Evolutionary conservation across 352 stramenopile genomes (phyloP).

Genomic region (Globisporangium cystogenes): DNA sequence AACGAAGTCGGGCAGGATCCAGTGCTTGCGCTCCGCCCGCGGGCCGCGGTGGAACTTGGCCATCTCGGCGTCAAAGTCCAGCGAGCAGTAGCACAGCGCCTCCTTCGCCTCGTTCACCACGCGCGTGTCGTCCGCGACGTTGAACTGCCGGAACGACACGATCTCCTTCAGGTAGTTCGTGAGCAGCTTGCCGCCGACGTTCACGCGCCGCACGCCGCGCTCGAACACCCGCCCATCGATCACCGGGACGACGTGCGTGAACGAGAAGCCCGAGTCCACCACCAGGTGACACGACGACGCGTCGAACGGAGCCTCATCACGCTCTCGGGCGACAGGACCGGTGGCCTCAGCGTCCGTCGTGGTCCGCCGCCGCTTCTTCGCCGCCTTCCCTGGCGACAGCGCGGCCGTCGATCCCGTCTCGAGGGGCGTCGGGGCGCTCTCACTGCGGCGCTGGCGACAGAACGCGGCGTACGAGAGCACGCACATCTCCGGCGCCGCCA

Average conservation of each 20-base stretch:
- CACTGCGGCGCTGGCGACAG: conserved; percentile 8
- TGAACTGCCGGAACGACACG: conserved; percentile 94
- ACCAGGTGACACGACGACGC: conserved; percentile 66
- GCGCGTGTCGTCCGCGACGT: conserved; percentile 91
- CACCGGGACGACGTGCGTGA: conserved; percentile 93
- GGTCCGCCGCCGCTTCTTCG: conserved; percentile 17
- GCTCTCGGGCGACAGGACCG: too few species aligned
- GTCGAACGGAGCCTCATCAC: conserved; percentile 33
- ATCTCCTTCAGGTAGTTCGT: conserved; percentile 97
- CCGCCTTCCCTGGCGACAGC: neutral
- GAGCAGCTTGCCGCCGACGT: conserved; percentile 94
- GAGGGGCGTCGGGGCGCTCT: too few species aligned
- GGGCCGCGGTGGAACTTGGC: conserved; percentile 25
- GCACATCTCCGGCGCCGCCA: conserved; percentile 51
- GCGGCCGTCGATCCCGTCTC: conserved; percentile 10
- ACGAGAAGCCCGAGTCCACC: conserved; percentile 95
- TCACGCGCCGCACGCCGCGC: conserved; percentile 64
- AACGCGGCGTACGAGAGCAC: conserved; percentile 53
- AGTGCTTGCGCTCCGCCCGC: conserved; percentile 42
- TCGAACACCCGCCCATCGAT: conserved; percentile 53
- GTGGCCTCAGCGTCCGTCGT: neutral
- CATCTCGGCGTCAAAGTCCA: conserved; percentile 84
- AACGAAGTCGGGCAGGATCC: conserved; percentile 82
- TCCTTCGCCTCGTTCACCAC: conserved; percentile 87
- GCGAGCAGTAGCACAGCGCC: conserved; percentile 85